Base-by-base conservation (phyloP, 805 yeast species). In the Schizosaccharomyces pombe region DNA sequence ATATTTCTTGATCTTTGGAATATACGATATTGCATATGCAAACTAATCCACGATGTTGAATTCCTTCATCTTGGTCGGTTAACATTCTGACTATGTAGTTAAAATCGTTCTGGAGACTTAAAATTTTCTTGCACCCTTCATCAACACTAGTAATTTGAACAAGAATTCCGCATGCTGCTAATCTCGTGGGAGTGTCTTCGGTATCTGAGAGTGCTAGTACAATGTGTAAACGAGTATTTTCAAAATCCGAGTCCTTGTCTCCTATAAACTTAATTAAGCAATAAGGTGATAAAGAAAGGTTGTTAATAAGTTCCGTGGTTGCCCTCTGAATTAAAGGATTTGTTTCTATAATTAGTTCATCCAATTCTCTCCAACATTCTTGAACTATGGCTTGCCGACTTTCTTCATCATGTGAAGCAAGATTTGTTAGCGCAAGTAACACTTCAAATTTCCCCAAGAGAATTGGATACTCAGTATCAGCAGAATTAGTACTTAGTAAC, bases 371-470 rank as follows among this genome's bases (percentile, higher is more conserved):
- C 74, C 79, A 76, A 52, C 70, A 67, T 5, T 67, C 63, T 2
- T 68, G 63, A 49, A 66, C 63, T 4, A 71, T 66, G 11, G 64
- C 68, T 29, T 72, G 65, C 8, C 72, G 70, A 34, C 70, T 64
- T 3, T 70, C 67, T 9, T 68, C 68, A 47, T 67, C 68, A 1
- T 70, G 57, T 0, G 84, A 71, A 0, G 85, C 75, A 5, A 80
- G 58, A 63, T 82, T 83, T 0, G 89, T 82, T 30, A 82, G 68
- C 0, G 87, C 84, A 24, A 79, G 62, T 40, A 83, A 65, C 0
- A 79, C 68, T 60, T 78, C 81, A 58, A 72, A 74, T 22, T 72
- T 70, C n/a, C 37, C 34, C 6, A 49, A 29, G n/a, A 30, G 22
- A 47, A 28, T 6, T 22, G 52, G 52, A 26, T 28, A 29, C 53